Percentiles rank a stretch among this genome's conserved stretches.
Conservation (phyloP, 495 filamentous ascomycete species). For the Penicillium pancosmium region DNA sequence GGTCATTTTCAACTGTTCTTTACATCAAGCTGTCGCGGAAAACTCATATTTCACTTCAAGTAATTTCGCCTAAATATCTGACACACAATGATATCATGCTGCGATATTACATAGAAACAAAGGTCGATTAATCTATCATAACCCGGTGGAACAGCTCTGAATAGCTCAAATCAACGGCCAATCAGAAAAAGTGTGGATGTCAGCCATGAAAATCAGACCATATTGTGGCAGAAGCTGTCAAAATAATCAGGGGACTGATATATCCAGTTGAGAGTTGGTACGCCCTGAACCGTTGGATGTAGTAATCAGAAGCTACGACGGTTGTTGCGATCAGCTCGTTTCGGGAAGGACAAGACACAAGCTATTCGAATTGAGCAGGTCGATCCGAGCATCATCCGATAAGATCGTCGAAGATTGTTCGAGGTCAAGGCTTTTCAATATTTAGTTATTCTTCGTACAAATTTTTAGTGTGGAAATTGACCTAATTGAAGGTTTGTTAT, state of each 20-base stretch:
- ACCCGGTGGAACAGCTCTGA: background rate
- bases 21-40: too few species aligned
- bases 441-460: too few species aligned
- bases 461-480: too few species aligned
- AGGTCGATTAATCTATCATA: too few species aligned
- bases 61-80: too few species aligned
- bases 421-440: too few species aligned
- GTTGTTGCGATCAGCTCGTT: background rate
- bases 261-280: background rate
- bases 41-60: too few species aligned
- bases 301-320: background rate
- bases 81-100: too few species aligned
- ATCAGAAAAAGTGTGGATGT: conserved; percentile 11
- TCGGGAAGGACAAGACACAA: conserved; percentile 1
- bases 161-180: conserved; percentile 6
- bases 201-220: background rate
- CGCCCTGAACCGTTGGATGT: background rate
- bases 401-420: background rate
- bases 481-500: too few species aligned
- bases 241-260: background rate
- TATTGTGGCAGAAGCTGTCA: background rate
- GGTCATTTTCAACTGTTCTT: too few species aligned
- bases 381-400: conserved; percentile 10
- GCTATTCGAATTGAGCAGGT: conserved; percentile 16
- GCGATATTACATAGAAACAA: too few species aligned